These are phyloP conservation scores for Spiraea crenata DNA, from an alignment of 331 rosid species.

Conservation along the genomic window DNA sequence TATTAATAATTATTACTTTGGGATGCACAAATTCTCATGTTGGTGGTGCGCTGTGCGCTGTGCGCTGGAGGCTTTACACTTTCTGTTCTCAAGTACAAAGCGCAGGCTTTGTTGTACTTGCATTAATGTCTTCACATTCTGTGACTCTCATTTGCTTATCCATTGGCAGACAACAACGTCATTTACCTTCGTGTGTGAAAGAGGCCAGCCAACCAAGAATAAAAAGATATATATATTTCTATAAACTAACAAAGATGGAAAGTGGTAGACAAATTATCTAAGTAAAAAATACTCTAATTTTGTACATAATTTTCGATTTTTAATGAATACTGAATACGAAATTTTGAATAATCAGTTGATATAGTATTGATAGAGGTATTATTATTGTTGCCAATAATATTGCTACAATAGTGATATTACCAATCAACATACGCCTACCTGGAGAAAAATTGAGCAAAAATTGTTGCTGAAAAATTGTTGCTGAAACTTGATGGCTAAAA, in stretches of 20 bases:
- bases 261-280: not conserved
- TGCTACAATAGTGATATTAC: too few species aligned
- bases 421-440: too few species aligned
- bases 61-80: not conserved
- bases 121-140: not conserved
- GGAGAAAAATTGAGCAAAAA: too few species aligned
- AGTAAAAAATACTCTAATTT: too few species aligned
- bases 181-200: not conserved
- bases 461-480: too few species aligned
- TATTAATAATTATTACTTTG: not conserved
- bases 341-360: not conserved
- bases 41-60: not conserved
- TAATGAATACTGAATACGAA: too few species aligned
- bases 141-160: not conserved
- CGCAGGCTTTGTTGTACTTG: not conserved
- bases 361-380: too few species aligned
- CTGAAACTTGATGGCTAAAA: too few species aligned
- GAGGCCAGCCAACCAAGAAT: not conserved
- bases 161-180: not conserved
- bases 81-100: slow-evolving; percentile 7
- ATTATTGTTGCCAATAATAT: too few species aligned
- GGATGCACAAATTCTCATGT: not conserved
- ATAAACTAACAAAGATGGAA: too few species aligned
- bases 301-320: too few species aligned
- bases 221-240: too few species aligned